Evolutionary conservation across 495 filamentous ascomycete genomes (phyloP).

Genomic region (Penicillium psychrofluorescens): DNA sequence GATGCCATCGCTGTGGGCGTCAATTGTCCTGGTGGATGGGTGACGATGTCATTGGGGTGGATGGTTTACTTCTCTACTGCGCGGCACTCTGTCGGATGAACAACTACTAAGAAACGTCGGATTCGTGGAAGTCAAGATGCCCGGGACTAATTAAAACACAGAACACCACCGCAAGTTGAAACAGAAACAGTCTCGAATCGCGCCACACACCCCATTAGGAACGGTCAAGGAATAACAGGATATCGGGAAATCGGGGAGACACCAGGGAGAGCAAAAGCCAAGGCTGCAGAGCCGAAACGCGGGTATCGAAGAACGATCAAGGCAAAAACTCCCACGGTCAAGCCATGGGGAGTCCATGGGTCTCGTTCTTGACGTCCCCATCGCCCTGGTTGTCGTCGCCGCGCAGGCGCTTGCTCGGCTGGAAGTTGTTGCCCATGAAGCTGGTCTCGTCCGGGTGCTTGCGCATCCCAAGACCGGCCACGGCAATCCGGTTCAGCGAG

Average conservation of each 20-base stretch:
- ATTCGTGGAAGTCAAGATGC: too few species aligned
- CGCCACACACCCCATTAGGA: too few species aligned
- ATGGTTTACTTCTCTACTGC: too few species aligned
- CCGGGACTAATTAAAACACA: too few species aligned
- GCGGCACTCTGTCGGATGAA: too few species aligned
- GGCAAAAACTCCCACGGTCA: neutral
- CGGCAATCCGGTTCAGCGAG: constrained; percentile 40
- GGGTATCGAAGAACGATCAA: neutral
- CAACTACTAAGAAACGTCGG: too few species aligned
- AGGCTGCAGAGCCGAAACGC: neutral
- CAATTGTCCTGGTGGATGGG: too few species aligned
- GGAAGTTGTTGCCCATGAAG: constrained; percentile 27
- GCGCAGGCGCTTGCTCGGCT: constrained; percentile 26
- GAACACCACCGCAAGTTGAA: too few species aligned
- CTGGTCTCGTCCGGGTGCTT: constrained; percentile 33
- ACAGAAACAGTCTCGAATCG: too few species aligned
- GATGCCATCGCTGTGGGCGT: too few species aligned
- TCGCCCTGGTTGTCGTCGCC: constrained; percentile 25
- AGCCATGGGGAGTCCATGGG: constrained; percentile 26
- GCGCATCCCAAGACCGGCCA: constrained; percentile 40
- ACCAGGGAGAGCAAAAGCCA: neutral
- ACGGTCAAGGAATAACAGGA: constrained; percentile 6
- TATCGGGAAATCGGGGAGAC: constrained; percentile 7
- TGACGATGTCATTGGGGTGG: too few species aligned
- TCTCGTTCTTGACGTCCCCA: constrained; percentile 26